Evolutionary conservation across 345 rosid genomes (phyloP).

Genomic region (Sisymbrium irio): DNA sequence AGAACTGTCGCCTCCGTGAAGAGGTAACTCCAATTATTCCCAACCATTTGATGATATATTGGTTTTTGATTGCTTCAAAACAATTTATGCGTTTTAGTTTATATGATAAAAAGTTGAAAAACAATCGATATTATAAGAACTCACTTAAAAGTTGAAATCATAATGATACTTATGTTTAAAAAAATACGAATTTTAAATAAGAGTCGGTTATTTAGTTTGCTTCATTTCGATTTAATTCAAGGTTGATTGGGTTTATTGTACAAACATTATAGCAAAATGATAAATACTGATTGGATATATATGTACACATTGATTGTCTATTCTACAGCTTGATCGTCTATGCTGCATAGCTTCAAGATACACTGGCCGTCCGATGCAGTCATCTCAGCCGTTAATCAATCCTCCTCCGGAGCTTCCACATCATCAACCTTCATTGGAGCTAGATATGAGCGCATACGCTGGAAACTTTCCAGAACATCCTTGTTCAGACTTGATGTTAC

Average conservation of each 20-base stretch:
- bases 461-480: constrained; percentile 47
- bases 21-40: constrained; percentile 45
- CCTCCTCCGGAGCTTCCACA: constrained; percentile 37
- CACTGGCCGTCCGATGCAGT: constrained; percentile 49
- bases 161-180: neutral
- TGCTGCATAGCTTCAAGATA: constrained; percentile 59
- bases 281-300: neutral
- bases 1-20: constrained; percentile 82
- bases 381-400: constrained; percentile 40
- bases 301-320: neutral
- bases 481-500: constrained; percentile 48
- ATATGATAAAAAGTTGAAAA: too few relatives aligned
- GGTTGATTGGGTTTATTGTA: neutral
- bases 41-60: neutral
- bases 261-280: neutral
- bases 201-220: neutral
- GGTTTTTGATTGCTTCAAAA: neutral
- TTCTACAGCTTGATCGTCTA: constrained; percentile 62
- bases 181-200: neutral
- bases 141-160: neutral
- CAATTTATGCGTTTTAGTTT: too few relatives aligned
- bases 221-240: neutral
- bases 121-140: too few relatives aligned
- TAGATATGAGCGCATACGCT: constrained; percentile 70
- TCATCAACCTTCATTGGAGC: constrained; percentile 56